Evolutionary conservation across 768 basidiomycete genomes (phyloP).

Genomic region (Collybiopsis confluens): DNA sequence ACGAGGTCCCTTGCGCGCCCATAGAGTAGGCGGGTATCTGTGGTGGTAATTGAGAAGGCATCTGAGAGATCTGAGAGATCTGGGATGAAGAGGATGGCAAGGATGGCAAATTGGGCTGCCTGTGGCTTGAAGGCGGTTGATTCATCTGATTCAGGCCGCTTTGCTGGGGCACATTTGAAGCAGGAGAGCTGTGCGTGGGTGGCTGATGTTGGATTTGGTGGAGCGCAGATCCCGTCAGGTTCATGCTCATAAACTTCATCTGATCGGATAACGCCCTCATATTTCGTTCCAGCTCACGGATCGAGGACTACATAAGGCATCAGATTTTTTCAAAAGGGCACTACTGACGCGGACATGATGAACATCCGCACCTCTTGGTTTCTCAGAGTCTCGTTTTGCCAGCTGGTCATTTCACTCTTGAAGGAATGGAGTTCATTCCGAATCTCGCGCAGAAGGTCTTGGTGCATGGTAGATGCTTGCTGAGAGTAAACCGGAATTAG

Average conservation of each 20-base stretch:
- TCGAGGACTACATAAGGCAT: slow-evolving; percentile 46
- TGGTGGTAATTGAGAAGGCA: background rate
- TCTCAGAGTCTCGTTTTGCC: slow-evolving; percentile 77
- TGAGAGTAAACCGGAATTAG: slow-evolving; percentile 75
- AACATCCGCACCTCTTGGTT: slow-evolving; percentile 64
- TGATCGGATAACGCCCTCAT: slow-evolving; percentile 75
- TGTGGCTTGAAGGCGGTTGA: slow-evolving; percentile 37
- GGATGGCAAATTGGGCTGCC: slow-evolving; percentile 34
- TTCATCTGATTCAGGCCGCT: slow-evolving; percentile 23
- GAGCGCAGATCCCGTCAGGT: slow-evolving; percentile 34
- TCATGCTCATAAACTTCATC: slow-evolving; percentile 73
- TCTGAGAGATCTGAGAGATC: background rate
- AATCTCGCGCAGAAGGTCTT: slow-evolving; percentile 74
- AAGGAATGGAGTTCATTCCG: slow-evolving; percentile 70
- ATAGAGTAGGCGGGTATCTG: slow-evolving; percentile 22
- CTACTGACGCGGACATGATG: background rate
- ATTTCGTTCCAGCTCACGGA: slow-evolving; percentile 77
- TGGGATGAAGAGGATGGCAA: slow-evolving; percentile 11
- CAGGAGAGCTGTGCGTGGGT: slow-evolving; percentile 36
- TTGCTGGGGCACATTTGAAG: slow-evolving; percentile 32
- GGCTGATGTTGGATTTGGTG: slow-evolving; percentile 39
- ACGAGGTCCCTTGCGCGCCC: slow-evolving; percentile 21
- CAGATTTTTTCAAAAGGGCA: slow-evolving; percentile 1
- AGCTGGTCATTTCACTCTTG: slow-evolving; percentile 74
- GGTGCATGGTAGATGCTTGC: slow-evolving; percentile 72